Percentiles rank a stretch among this genome's conserved stretches.
phyloP scores from a whole-genome alignment of 108 stramenopile species.

The Fragilaria crotonensis region DNA sequence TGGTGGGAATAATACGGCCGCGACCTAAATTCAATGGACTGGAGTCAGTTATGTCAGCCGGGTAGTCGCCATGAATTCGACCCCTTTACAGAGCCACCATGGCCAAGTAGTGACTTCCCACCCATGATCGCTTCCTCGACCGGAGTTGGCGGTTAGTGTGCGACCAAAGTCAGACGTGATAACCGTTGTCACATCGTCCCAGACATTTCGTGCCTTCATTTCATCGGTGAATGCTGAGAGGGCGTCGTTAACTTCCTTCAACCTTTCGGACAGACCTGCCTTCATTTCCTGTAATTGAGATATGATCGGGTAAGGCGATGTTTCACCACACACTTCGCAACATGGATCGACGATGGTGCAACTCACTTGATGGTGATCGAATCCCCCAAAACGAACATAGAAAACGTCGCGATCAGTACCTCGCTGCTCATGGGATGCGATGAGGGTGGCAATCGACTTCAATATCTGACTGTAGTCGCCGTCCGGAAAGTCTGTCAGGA shows the following conservation, averaged over 20 bases:
- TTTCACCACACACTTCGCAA: neutral
- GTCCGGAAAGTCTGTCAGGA: neutral
- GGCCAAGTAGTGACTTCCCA: slow-evolving; percentile 30
- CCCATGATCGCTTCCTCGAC: slow-evolving; percentile 8
- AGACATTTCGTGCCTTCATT: slow-evolving; percentile 39
- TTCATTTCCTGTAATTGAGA: neutral
- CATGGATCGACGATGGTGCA: neutral
- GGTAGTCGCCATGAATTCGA: slow-evolving; percentile 43
- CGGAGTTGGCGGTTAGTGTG: slow-evolving; percentile 45
- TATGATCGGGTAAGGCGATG: neutral
- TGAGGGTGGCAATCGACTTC: slow-evolving; percentile 24
- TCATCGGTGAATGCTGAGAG: slow-evolving; percentile 40
- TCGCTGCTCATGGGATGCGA: slow-evolving; percentile 13
- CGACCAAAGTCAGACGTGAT: slow-evolving; percentile 59
- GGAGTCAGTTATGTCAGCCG: slow-evolving; percentile 34
- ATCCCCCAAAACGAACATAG: slow-evolving; percentile 3
- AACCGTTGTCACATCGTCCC: slow-evolving; percentile 51
- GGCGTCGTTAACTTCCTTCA: slow-evolving; percentile 33
- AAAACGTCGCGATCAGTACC: slow-evolving; percentile 8
- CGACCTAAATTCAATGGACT: slow-evolving; percentile 30
- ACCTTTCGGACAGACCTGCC: slow-evolving; percentile 6
- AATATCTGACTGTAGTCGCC: neutral
- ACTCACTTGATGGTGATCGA: slow-evolving; percentile 2
- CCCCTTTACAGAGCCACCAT: slow-evolving; percentile 44
- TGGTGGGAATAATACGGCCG: slow-evolving; percentile 62